These are phyloP conservation scores for Agaricus blazei DNA, from an alignment of 768 basidiomycete species.

Conservation along the genomic window DNA sequence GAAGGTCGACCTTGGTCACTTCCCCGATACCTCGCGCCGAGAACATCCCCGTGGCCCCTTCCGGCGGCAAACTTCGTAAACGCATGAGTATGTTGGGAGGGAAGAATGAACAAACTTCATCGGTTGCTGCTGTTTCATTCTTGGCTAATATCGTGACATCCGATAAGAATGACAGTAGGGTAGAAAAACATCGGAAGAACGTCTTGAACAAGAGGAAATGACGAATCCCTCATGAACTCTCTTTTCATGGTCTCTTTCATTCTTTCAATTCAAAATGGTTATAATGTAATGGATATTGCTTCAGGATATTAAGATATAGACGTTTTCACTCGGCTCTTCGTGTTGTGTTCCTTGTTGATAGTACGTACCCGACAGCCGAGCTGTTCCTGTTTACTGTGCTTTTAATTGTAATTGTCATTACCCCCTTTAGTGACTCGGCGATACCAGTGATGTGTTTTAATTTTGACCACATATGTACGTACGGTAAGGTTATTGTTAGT, in stretches of 20 bases:
- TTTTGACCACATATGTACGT: no score
- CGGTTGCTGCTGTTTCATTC: conserved; percentile 23
- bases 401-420: not conserved
- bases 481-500: no score
- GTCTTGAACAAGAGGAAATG: conserved; percentile 39
- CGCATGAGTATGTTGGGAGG: conserved; percentile 19
- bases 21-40: conserved; percentile 12
- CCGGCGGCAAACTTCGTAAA: conserved; percentile 24
- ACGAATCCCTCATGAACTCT: not conserved
- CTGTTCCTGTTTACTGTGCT: not conserved
- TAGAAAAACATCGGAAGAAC: conserved; percentile 28
- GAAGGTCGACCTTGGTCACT: conserved; percentile 6
- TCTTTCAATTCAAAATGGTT: no score
- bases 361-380: no score
- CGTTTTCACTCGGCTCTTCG: not conserved
- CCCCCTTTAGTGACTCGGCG: no score
- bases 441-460: no score
- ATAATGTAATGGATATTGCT: not conserved
- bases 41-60: conserved; percentile 17
- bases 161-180: conserved; percentile 8
- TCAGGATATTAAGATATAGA: not conserved
- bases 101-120: conserved; percentile 16
- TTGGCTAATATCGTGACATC: conserved; percentile 21
- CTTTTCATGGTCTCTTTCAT: not conserved
- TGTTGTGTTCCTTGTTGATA: not conserved